These are phyloP conservation scores for Phaffia australis DNA, from an alignment of 768 basidiomycete genomes.

Conservation along the genomic window DNA sequence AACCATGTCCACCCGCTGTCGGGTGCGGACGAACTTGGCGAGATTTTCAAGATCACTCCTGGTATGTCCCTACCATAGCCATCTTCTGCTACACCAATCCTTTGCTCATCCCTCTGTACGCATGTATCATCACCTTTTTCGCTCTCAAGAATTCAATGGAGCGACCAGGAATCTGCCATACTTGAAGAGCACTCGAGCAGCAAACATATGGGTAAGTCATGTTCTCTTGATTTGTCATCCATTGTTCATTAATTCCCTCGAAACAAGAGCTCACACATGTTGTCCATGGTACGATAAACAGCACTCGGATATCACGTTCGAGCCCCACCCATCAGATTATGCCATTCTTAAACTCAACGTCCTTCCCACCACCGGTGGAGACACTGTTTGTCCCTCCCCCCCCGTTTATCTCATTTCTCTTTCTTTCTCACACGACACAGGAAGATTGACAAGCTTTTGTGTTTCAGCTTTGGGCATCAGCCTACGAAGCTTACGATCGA, in stretches of 20 bases:
- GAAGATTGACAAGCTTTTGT: no score
- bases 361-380: slow-evolving; percentile 34
- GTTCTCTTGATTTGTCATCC: not conserved
- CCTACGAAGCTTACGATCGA: slow-evolving; percentile 55
- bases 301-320: slow-evolving; percentile 56
- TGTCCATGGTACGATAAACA: slow-evolving; percentile 34
- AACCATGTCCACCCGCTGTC: slow-evolving; percentile 53
- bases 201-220: slow-evolving; percentile 23
- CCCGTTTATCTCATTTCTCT: not conserved
- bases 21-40: slow-evolving; percentile 46
- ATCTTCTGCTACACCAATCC: not conserved
- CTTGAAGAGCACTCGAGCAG: slow-evolving; percentile 1
- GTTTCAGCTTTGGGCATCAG: slow-evolving; percentile 37
- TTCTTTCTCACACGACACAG: no score
- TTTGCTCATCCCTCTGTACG: not conserved
- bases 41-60: slow-evolving; percentile 49
- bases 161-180: not conserved
- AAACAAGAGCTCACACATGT: slow-evolving; percentile 22
- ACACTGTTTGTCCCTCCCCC: slow-evolving; percentile 34
- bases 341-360: slow-evolving; percentile 43
- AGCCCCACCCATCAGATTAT: slow-evolving; percentile 52
- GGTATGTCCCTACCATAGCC: slow-evolving; percentile 12
- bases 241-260: slow-evolving; percentile 19
- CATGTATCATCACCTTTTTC: not conserved
- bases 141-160: not conserved